Evolutionary conservation across 768 basidiomycete genomes (phyloP), one percentile per base, ranked within the genome.

Genomic region (Hygrophoropsis aurantiaca): DNA sequence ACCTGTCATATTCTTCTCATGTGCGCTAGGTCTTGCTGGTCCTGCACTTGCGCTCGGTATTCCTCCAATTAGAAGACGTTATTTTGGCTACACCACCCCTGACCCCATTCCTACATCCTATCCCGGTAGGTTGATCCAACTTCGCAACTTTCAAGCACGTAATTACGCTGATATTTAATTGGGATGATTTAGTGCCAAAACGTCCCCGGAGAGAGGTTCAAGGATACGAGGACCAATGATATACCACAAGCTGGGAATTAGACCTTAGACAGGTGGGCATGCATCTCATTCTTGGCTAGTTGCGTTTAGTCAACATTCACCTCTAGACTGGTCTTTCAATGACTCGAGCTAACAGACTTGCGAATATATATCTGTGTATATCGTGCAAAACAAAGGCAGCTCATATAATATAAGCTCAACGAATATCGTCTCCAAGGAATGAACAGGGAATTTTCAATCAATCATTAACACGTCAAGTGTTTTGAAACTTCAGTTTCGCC

Each of bases 1-100:
- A 58, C 92, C 92, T 23, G 88, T 91, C 65, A 80, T 94, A 65
- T 94, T 94, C 74, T 95, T 84, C 70, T 92, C 92, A 10, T 75
- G 84, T 62, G 67, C 84, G 40, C 70, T 95, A 47, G 92, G 91
- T 43, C 57, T 73, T 47, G 75, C 83, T 57, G 92, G 92, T 2
- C 92, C 92, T 10, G 71, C 85, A 20, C 70, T 92, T 66, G 84
- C 84, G 35, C 54, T 89, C 35, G 70, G 74, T 34, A 76, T 94
- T 15, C 92, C 92, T n/a, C 87, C 90, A 16, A 76, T 94, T 53
- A 85, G 90, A 47, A 70, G 62, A 40, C 74, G 79, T 58, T 71
- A 72, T n/a, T 67, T 88, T 58, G 92, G 92, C 16, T 90, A 83
- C 54, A 75, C 75, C 54, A 77, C 80, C 3, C 71, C 87, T 33